phyloP scores from a whole-genome alignment of 1,284 basidiomycete species.

The Cutaneotrichosporon sp. region DNA sequence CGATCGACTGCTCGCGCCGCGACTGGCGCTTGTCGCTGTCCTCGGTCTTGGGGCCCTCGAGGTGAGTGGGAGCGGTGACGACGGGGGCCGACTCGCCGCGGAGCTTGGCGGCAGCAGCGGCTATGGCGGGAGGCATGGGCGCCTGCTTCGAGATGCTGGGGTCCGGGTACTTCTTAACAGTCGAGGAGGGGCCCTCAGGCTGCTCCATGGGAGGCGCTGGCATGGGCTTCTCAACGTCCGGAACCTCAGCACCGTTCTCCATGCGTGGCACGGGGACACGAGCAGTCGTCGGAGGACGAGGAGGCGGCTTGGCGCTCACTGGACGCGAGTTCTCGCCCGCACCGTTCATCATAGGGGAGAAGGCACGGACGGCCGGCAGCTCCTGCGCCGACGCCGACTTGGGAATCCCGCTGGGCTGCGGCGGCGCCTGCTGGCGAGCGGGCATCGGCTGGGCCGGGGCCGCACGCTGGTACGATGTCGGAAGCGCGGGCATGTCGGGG shows the following conservation, averaged over 20 bases:
- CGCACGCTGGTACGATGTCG: constrained; percentile 3
- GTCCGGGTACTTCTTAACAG: constrained; percentile 4
- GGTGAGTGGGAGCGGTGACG: neutral
- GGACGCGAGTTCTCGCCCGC: neutral
- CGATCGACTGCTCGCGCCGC: neutral
- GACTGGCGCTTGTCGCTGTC: constrained; percentile 2
- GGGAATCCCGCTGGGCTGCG: constrained; percentile 1
- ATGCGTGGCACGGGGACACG: constrained; percentile 1
- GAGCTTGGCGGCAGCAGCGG: neutral
- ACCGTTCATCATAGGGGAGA: neutral
- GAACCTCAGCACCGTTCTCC: neutral
- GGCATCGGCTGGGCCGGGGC: neutral
- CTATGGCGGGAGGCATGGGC: neutral
- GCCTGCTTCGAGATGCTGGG: constrained; percentile 7
- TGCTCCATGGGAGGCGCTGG: neutral
- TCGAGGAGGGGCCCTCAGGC: constrained; percentile 1
- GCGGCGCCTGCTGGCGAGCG: neutral
- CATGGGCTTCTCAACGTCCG: neutral
- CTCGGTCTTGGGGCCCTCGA: neutral
- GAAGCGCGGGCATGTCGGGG: constrained; percentile 16
- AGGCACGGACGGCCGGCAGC: neutral
- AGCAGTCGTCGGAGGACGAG: neutral
- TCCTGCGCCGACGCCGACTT: constrained; percentile 1
- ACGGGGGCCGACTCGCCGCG: neutral
- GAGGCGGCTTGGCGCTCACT: neutral